These are phyloP conservation scores for Dalbergia oliveri DNA, from an alignment of 306 rosid genomes.

Conservation along the genomic window DNA sequence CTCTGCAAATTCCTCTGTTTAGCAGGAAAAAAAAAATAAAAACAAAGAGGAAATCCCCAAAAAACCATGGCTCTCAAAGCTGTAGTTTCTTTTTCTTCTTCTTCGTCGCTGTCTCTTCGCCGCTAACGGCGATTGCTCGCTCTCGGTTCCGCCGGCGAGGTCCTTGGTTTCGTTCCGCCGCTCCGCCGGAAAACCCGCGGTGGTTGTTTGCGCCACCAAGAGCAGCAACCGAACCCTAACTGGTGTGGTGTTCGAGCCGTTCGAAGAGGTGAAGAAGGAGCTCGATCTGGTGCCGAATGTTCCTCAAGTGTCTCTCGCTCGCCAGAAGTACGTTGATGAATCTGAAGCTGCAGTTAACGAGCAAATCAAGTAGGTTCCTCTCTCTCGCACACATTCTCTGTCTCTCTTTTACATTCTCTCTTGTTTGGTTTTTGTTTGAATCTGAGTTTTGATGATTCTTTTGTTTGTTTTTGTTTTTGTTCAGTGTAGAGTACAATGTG, in stretches of 20 bases:
- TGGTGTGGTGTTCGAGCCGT: conserved; percentile 92
- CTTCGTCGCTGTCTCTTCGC: conserved; percentile 52
- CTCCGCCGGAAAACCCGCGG: conserved; percentile 39
- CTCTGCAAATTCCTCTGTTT: neutral
- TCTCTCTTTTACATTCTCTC: neutral
- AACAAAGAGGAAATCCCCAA: neutral
- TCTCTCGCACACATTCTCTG: neutral
- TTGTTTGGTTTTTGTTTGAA: neutral
- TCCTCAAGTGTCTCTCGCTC: conserved; percentile 83
- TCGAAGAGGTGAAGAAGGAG: conserved; percentile 94
- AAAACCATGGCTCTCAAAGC: conserved; percentile 66
- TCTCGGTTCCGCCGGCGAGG: conserved; percentile 40
- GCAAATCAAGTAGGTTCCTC: conserved; percentile 79
- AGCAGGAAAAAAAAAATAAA: neutral
- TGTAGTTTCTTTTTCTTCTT: conserved; percentile 42
- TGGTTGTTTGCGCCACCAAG: conserved; percentile 61
- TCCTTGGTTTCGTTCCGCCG: conserved; percentile 39
- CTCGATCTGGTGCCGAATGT: conserved; percentile 81
- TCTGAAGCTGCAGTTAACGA: conserved; percentile 88
- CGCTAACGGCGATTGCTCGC: conserved; percentile 43
- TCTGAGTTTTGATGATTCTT: neutral
- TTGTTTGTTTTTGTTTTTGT: neutral
- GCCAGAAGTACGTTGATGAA: conserved; percentile 66
- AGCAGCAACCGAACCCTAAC: conserved; percentile 59
- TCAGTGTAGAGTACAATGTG: conserved; percentile 96